Evolutionary conservation across 495 filamentous ascomycete species (phyloP), one percentile per base, ranked within the genome.

Genomic region (Hypoxylon rickii): DNA sequence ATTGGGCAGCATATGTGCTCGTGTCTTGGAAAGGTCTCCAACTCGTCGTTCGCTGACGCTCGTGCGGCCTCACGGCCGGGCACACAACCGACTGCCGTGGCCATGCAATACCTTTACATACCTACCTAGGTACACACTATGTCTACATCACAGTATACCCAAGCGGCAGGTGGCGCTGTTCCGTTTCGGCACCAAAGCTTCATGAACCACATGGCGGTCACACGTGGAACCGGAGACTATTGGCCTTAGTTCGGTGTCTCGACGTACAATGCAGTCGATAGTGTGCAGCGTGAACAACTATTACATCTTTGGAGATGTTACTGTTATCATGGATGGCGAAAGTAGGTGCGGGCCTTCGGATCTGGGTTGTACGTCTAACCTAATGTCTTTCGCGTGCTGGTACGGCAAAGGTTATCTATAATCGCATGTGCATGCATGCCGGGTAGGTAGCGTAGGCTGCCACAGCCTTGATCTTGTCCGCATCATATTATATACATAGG

Each of bases 121-220:
- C n/a, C n/a, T n/a, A n/a, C n/a, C n/a, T n/a, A n/a, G n/a, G n/a
- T n/a, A n/a, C n/a, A n/a, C n/a, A n/a, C n/a, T n/a, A n/a, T n/a
- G n/a, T n/a, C n/a, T n/a, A n/a, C n/a, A n/a, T n/a, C n/a, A 44
- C 49, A 53, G 40, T 44, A 50, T 44, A 40, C 33, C 47, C 40
- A 54, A 44, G 37, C 19, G 50, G 38, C 39, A 26, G 38, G 53
- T 63, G 53, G 53, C 49, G 50, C 29, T 24, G 43, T 58, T 58
- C 53, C 53, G 33, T 58, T 63, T 40, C 49, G 48, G 39, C 59
- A 58, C 43, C 44, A 58, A 32, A 31, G 47, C 22, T 50, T 32
- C 44, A 58, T 52, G 59, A 63, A 63, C 59, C 59, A 63, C 59
- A 63, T 63, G 59, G 59, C 59, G 48, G 19, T 43, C 44, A 48